Base-by-base conservation (phyloP, 2,329 filamentous ascomycete species). In the Amesomyces nigricolor region DNA sequence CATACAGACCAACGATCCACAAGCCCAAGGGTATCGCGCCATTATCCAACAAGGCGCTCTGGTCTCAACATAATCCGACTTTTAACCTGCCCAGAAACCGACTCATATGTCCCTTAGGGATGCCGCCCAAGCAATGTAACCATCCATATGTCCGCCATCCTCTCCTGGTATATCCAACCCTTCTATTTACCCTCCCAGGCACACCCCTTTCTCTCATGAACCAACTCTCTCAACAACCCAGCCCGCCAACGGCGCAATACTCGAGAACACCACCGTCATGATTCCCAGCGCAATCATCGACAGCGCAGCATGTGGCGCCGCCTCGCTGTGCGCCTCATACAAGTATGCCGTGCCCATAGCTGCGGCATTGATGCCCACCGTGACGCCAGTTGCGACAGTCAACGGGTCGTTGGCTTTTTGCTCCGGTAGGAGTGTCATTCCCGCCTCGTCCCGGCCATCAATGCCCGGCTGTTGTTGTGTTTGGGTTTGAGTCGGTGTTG, bases 321-420 rank as follows among this genome's bases (percentile, higher is more conserved):
- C 77, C 1, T 71, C 73, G 59, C 76, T 80, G 51, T 71, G 71
- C 7, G 72, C 73, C 65, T 82, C 78, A 54, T 82, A 81, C 13
- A 83, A 70, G 57, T 80, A 78, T 0, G 80, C 74, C 0, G 80
- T 80, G 2, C 80, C 80, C 78, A 83, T 81, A 3, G 80, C 80
- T 0, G 79, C 79, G 1, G 78, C 78, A 59, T 83, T 83, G 68
- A 82, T 75, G 3, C 80, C 80, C 47, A 82, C 72, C 0, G 78
- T 72, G 37, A 79, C 72, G 37, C 80, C 80, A 0, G 75, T 70
- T 0, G 78, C 78, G 2, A 82, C 72, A 0, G 71, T 75, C 2
- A 65, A 54, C 0, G 73, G 65, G 51, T 72, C 69, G 16, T 68
- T 67, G 8, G 46, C 37, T 11, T 55, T 8, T 66, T 63, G 10